phyloP scores from a whole-genome alignment of 2,329 filamentous ascomycete genomes.

The Colletotrichum sublineola region DNA sequence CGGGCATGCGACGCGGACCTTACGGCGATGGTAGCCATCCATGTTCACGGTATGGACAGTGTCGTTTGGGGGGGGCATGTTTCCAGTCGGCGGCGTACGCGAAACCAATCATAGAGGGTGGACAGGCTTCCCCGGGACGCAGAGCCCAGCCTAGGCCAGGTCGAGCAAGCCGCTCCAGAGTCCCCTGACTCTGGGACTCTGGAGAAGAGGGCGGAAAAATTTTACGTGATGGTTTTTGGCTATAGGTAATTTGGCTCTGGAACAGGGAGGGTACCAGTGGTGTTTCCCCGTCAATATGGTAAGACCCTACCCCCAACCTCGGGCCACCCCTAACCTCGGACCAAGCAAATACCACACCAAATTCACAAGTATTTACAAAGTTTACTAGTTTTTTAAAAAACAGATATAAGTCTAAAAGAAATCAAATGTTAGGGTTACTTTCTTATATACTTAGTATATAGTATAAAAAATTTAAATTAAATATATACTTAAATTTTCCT shows the following conservation, averaged over 20 bases:
- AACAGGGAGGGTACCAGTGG: conserved; percentile 1
- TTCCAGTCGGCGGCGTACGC: not conserved
- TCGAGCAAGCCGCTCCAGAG: not conserved
- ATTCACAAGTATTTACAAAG: no score
- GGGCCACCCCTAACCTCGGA: no score
- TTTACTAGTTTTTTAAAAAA: no score
- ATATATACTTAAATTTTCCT: no score
- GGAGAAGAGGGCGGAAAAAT: conserved; percentile 28
- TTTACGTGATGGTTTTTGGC: conserved; percentile 33
- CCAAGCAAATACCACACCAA: no score
- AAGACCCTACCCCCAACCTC: no score
- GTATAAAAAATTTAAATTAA: no score
- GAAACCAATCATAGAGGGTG: conserved; percentile 24
- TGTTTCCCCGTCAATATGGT: conserved; percentile 1
- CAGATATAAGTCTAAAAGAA: no score
- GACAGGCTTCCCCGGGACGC: conserved; percentile 28
- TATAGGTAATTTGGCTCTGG: not conserved
- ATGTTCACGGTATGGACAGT: not conserved
- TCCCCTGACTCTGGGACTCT: conserved; percentile 19
- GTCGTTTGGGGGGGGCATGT: not conserved
- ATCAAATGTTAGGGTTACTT: no score
- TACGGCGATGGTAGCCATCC: conserved; percentile 1
- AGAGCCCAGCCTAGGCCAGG: not conserved
- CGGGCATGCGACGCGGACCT: not conserved
- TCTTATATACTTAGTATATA: no score